These are phyloP conservation scores for Alternaria sp. DNA, from an alignment of 2,329 filamentous ascomycete species.

Conservation along the genomic window DNA sequence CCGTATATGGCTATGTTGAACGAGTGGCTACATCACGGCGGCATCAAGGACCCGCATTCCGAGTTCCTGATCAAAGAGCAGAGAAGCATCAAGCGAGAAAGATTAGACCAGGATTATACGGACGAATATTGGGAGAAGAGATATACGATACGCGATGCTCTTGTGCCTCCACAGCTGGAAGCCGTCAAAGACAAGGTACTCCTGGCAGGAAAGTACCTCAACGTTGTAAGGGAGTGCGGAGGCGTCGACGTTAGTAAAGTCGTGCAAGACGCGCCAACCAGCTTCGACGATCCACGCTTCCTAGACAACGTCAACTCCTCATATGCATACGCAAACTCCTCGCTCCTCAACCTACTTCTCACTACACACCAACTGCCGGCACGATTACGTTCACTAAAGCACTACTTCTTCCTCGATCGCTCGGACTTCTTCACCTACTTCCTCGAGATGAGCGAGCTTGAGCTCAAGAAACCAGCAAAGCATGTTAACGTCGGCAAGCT, in stretches of 20 bases:
- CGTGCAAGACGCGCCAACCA: constrained; percentile 84
- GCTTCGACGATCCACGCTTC: constrained; percentile 90
- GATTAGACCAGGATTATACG: constrained; percentile 93
- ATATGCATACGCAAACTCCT: constrained; percentile 94
- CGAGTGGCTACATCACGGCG: constrained; percentile 96
- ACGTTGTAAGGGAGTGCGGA: constrained; percentile 95
- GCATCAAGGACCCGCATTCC: constrained; percentile 89
- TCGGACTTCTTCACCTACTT: constrained; percentile 99
- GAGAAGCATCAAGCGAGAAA: constrained; percentile 89
- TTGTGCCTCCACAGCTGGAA: constrained; percentile 90
- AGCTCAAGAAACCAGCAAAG: constrained; percentile 88
- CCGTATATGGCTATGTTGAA: constrained; percentile 99
- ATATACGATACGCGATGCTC: constrained; percentile 90
- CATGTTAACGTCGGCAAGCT: constrained; percentile 90
- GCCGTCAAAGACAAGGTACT: constrained; percentile 92
- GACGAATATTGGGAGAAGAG: constrained; percentile 99
- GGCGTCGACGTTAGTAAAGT: constrained; percentile 92
- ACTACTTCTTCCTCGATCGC: constrained; percentile 98
- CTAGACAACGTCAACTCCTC: constrained; percentile 95
- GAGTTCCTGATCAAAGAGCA: constrained; percentile 97
- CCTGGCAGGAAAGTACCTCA: constrained; percentile 94
- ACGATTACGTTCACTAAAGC: constrained; percentile 87
- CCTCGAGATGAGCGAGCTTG: constrained; percentile 86
- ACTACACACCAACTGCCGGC: constrained; percentile 91
- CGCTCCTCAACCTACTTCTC: constrained; percentile 85